Conservation (phyloP, 2,329 filamentous ascomycete genomes). For the Daldinia sp. region DNA sequence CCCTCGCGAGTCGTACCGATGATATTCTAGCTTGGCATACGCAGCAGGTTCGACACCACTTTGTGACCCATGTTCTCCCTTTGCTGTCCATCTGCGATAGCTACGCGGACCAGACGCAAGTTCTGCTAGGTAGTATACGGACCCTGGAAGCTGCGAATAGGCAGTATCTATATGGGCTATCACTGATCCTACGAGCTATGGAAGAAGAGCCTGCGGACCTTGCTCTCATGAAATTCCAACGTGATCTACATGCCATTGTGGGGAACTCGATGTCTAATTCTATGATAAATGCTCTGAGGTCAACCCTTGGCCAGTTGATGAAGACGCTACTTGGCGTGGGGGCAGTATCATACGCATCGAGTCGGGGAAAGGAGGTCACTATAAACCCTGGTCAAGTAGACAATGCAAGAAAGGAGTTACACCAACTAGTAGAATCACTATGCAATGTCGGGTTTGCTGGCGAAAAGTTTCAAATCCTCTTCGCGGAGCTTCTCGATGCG, state of each 20-base stretch:
- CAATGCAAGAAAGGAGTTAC: conserved; percentile 59
- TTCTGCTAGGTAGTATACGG: conserved; percentile 61
- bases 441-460: conserved; percentile 73
- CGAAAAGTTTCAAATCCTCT: conserved; percentile 73
- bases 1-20: conserved; percentile 61
- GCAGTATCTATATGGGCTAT: conserved; percentile 64
- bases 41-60: conserved; percentile 68
- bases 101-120: conserved; percentile 54
- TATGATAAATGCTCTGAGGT: conserved; percentile 62
- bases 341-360: conserved; percentile 4
- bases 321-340: conserved; percentile 56
- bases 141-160: conserved; percentile 67
- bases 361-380: conserved; percentile 22
- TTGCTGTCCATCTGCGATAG: conserved; percentile 58
- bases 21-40: conserved; percentile 68
- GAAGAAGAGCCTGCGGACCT: conserved; percentile 49
- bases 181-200: conserved; percentile 59
- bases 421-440: conserved; percentile 66
- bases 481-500: conserved; percentile 74
- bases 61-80: conserved; percentile 66
- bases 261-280: conserved; percentile 67
- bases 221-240: conserved; percentile 60
- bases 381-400: conserved; percentile 46
- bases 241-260: conserved; percentile 71
- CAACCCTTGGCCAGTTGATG: conserved; percentile 63